Conservation (phyloP, 345 rosid genomes). For the Toxicodendron radicans region DNA sequence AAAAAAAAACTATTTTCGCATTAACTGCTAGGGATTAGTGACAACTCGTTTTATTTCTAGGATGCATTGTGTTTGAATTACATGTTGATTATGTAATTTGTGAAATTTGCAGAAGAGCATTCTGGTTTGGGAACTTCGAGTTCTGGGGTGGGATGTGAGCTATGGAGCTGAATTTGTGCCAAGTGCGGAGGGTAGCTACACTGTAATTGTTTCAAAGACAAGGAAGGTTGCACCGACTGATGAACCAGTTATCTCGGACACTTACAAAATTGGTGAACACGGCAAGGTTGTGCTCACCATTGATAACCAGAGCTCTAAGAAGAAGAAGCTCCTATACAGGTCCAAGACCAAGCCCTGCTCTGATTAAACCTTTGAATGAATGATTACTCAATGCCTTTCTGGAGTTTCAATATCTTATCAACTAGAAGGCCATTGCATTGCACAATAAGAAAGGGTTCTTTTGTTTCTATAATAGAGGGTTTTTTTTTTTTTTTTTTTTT, state of each 20-base stretch:
- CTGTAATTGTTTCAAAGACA: constrained; percentile 70
- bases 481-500: not conserved
- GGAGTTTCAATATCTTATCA: constrained; percentile 7
- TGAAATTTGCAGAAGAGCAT: constrained; percentile 42
- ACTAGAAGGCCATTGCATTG: constrained; percentile 16
- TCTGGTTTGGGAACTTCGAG: constrained; percentile 74
- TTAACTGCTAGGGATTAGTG: no score
- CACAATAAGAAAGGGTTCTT: constrained; percentile 21
- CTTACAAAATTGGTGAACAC: constrained; percentile 65
- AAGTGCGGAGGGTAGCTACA: constrained; percentile 57
- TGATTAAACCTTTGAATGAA: constrained; percentile 18
- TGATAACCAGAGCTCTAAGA: constrained; percentile 75
- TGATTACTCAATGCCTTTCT: not conserved
- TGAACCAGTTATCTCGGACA: constrained; percentile 61
- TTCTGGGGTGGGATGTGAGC: constrained; percentile 78
- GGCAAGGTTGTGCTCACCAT: constrained; percentile 74
- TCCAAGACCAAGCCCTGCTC: constrained; percentile 62
- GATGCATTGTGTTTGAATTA: not conserved
- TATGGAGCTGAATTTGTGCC: constrained; percentile 84
- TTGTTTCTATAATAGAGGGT: constrained; percentile 13
- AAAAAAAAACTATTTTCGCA: no score
- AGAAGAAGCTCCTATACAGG: constrained; percentile 90
- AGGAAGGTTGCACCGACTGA: constrained; percentile 49
- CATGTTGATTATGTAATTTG: not conserved
- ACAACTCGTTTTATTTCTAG: no score